Evolutionary conservation across 352 stramenopile species (phyloP), one percentile per base, ranked within the genome.

Genomic region (Aphanomyces euteiches): DNA sequence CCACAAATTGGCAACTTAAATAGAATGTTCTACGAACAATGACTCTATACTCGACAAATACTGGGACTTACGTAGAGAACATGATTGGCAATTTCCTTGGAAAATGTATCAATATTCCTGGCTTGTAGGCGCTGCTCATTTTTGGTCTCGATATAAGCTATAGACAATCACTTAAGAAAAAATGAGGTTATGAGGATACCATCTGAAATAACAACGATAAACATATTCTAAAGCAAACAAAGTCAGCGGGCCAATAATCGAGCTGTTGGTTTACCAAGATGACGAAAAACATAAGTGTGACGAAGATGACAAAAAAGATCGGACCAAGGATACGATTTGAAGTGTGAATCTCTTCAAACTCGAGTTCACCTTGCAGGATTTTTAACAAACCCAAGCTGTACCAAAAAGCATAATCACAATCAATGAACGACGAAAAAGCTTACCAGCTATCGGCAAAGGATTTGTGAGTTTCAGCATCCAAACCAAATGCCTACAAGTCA

Each of bases 171-270:
- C 28, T 28, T 28, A 28, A 28, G 28, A 28, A 28, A n/a, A 28
- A 28, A 28, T 28, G 28, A 28, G 28, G 28, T 28, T 28, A 28
- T 28, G 28, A 28, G 28, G 39, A 19, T 43, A 70, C 64, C 64
- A 28, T 70, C 64, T n/a, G 64, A 70, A 40, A 70, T 61, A 7
- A 70, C 64, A n/a, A 70, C 64, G 19, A 70, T 70, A 61, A 70
- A 70, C 64, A 70, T 70, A 28, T 70, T 70, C 64, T 70, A 70
- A 28, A 28, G 43, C 17, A 59, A 47, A 59, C 57, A 38, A 41
- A 58, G 8, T 12, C 50, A 21, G 37, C 5, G 15, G 61, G 39
- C 28, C 28, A 28, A 28, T 28, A 28, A 28, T 28, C 28, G 28
- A 28, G 28, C 28, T 28, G 0, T 28, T 28, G 17, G 47, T 2